A percentile compares a stretch with the other conserved stretches of the same genome.
These are phyloP conservation scores for Fusarium newnesense DNA, from an alignment of 2,329 filamentous ascomycete species.

Conservation along the genomic window DNA sequence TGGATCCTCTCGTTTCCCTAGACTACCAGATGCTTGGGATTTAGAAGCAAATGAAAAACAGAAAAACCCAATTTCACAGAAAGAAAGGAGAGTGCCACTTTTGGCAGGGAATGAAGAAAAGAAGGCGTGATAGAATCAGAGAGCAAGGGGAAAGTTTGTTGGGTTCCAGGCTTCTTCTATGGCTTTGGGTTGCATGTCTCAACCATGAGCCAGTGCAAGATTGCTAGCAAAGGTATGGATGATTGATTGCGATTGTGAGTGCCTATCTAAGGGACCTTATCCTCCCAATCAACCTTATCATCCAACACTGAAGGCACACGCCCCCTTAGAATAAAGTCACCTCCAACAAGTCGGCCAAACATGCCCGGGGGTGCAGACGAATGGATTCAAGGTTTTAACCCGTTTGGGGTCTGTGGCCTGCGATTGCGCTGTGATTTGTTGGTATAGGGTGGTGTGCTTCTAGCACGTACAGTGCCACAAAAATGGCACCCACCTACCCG, in stretches of 20 bases:
- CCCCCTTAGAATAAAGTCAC: neutral
- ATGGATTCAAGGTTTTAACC: neutral
- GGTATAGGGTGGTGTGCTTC: neutral
- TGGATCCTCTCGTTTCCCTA: constrained; percentile 38
- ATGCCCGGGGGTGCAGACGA: constrained; percentile 1
- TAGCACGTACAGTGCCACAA: neutral
- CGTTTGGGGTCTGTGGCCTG: neutral
- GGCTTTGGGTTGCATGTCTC: constrained; percentile 8
- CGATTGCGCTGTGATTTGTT: constrained; percentile 7
- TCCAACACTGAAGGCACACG: neutral
- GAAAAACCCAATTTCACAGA: constrained; percentile 34
- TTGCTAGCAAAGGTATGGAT: neutral
- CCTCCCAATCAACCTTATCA: constrained; percentile 7
- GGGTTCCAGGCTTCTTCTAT: constrained; percentile 2
- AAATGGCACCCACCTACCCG: constrained; percentile 3
- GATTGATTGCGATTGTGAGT: neutral
- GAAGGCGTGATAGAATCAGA: constrained; percentile 17
- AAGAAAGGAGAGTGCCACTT: constrained; percentile 28
- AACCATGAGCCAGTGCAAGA: neutral
- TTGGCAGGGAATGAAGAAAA: constrained; percentile 8
- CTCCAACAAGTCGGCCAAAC: neutral
- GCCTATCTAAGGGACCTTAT: neutral
- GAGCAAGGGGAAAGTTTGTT: constrained; percentile 8
- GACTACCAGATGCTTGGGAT: constrained; percentile 42
- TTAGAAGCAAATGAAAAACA: constrained; percentile 34